Conservation (phyloP, 768 basidiomycete genomes). For the Russula foetens region DNA sequence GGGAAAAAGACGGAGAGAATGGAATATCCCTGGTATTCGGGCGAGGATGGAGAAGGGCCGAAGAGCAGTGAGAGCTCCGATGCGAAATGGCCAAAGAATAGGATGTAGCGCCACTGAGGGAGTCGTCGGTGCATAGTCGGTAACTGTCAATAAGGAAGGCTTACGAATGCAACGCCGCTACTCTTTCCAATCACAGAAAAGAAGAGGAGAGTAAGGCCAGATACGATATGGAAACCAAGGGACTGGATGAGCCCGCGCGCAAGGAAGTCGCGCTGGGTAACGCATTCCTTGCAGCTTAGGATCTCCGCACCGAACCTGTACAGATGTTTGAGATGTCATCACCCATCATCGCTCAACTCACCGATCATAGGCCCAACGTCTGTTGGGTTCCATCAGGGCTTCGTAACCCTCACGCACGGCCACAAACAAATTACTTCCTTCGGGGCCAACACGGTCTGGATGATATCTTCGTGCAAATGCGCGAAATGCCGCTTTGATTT, state of each 20-base stretch:
- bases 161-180: constrained; percentile 56
- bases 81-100: constrained; percentile 54
- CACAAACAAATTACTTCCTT: constrained; percentile 61
- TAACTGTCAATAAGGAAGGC: constrained; percentile 22
- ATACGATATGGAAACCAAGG: constrained; percentile 58
- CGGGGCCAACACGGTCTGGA: constrained; percentile 61
- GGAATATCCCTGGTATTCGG: constrained; percentile 23
- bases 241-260: constrained; percentile 54
- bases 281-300: constrained; percentile 56
- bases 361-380: constrained; percentile 83
- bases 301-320: constrained; percentile 72
- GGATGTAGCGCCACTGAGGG: constrained; percentile 70
- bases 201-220: constrained; percentile 49
- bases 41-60: constrained; percentile 40
- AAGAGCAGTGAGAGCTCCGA: constrained; percentile 62
- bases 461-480: constrained; percentile 67
- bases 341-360: constrained; percentile 26
- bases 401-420: constrained; percentile 67
- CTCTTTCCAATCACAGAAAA: constrained; percentile 53
- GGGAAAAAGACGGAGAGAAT: constrained; percentile 41
- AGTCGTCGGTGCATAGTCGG: background rate
- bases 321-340: background rate
- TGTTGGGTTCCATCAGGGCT: constrained; percentile 65
- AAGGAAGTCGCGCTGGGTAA: constrained; percentile 64
- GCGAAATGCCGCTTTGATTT: constrained; percentile 65